phyloP scores from a whole-genome alignment of 106 monocot species.

The Dendrobium catenatum region DNA sequence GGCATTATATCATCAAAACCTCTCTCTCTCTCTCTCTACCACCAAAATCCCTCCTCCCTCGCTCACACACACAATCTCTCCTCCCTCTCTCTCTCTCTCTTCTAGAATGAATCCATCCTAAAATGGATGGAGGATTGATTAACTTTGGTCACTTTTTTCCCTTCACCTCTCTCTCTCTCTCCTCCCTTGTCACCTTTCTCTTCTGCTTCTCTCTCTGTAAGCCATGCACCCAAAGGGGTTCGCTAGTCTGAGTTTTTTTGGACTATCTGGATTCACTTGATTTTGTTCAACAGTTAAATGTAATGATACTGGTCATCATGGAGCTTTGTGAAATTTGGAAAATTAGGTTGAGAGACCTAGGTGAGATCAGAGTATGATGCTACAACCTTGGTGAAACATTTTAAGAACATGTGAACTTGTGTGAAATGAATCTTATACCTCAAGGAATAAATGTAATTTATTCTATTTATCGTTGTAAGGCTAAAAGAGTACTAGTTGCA shows the following conservation, averaged over 20 bases:
- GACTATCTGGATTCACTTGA: not conserved
- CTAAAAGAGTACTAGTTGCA: not conserved
- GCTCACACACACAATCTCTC: too few species aligned
- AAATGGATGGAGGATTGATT: not conserved
- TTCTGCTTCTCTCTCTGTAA: not conserved
- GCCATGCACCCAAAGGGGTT: not conserved
- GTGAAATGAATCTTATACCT: not conserved
- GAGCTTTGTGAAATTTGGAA: not conserved
- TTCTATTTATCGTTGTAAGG: not conserved
- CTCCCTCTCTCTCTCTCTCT: not conserved
- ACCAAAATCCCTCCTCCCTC: too few species aligned
- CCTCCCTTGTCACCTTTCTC: too few species aligned
- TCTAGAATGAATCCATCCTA: not conserved
- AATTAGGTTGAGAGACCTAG: not conserved
- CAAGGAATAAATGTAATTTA: not conserved
- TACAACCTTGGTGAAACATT: constrained; percentile 2
- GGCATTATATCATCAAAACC: too few species aligned
- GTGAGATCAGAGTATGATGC: not conserved
- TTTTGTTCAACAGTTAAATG: too few species aligned
- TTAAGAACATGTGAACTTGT: not conserved
- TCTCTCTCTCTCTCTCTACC: too few species aligned
- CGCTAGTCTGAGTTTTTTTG: not conserved
- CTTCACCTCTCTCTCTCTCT: too few species aligned
- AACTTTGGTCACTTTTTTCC: not conserved
- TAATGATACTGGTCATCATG: not conserved